phyloP scores from a whole-genome alignment of 345 rosid species.

The Anacardium occidentale region DNA sequence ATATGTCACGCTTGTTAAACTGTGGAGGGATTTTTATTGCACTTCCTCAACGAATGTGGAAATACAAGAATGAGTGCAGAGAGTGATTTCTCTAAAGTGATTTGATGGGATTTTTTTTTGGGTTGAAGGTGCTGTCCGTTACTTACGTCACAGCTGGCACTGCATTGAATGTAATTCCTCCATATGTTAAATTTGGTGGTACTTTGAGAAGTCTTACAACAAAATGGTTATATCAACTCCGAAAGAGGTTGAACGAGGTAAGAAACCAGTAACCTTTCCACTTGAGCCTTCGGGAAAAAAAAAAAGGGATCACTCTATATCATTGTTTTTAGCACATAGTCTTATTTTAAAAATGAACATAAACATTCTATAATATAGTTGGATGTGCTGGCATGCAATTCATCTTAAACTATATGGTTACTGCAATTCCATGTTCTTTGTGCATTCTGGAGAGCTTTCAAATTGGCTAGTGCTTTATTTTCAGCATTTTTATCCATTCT shows the following conservation, averaged over 20 bases:
- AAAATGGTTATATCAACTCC: constrained; percentile 61
- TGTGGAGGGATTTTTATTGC: neutral
- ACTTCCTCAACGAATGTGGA: neutral
- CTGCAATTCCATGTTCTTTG: neutral
- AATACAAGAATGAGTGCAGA: neutral
- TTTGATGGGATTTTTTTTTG: constrained; percentile 8
- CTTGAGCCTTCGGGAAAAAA: constrained; percentile 4
- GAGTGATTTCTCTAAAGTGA: neutral
- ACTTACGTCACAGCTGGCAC: constrained; percentile 60
- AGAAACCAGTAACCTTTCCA: neutral
- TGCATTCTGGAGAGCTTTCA: neutral
- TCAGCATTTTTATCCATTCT: neutral
- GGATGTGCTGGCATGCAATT: neutral
- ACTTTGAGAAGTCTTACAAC: constrained; percentile 86
- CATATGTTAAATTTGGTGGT: constrained; percentile 76
- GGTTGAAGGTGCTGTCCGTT: constrained; percentile 68
- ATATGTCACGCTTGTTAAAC: neutral
- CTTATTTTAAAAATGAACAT: neutral
- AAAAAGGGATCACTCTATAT: neutral
- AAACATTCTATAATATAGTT: neutral
- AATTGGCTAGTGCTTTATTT: neutral
- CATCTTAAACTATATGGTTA: neutral
- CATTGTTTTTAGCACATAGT: neutral
- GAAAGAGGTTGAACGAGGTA: constrained; percentile 69
- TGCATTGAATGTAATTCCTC: constrained; percentile 52